Percentiles rank a stretch among this genome's conserved stretches.
Evolutionary conservation across 164 flowering plant genomes (phyloP).

Genomic region (Vitis rotundifolia): DNA sequence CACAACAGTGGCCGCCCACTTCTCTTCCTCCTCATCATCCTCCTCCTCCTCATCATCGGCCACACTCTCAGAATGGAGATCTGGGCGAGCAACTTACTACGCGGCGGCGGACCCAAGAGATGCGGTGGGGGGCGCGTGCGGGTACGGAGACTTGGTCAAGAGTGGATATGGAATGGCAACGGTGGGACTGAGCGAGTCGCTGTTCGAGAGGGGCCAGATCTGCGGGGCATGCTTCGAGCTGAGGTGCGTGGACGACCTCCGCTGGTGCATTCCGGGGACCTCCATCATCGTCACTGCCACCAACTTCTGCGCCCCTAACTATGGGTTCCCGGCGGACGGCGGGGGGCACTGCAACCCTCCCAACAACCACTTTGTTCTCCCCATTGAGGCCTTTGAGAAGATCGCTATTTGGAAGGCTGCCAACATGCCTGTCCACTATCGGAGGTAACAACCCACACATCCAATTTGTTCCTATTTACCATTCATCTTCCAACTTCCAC

Average conservation of each 20-base stretch:
- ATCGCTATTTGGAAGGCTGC: conserved; percentile 96
- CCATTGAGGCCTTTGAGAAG: conserved; percentile 92
- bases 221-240: conserved; percentile 93
- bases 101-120: conserved; percentile 76
- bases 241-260: conserved; percentile 79
- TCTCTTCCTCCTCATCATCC: conserved; percentile 22
- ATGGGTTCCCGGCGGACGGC: conserved; percentile 56
- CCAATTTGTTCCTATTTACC: no score
- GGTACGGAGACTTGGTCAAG: conserved; percentile 71
- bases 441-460: conserved; percentile 42
- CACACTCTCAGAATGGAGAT: conserved; percentile 51
- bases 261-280: conserved; percentile 89
- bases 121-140: conserved; percentile 86
- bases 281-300: conserved; percentile 90
- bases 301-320: conserved; percentile 92
- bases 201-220: conserved; percentile 79
- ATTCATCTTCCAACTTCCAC: no score
- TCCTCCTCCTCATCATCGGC: conserved; percentile 23
- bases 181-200: conserved; percentile 61
- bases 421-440: conserved; percentile 88
- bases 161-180: conserved; percentile 85
- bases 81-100: conserved; percentile 89
- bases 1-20: conserved; percentile 24
- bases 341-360: conserved; percentile 92
- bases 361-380: conserved; percentile 78